Evolutionary conservation across 139 green algal species (phyloP), one percentile per base, ranked within the genome.

Genomic region (Coelastrella sp.): DNA sequence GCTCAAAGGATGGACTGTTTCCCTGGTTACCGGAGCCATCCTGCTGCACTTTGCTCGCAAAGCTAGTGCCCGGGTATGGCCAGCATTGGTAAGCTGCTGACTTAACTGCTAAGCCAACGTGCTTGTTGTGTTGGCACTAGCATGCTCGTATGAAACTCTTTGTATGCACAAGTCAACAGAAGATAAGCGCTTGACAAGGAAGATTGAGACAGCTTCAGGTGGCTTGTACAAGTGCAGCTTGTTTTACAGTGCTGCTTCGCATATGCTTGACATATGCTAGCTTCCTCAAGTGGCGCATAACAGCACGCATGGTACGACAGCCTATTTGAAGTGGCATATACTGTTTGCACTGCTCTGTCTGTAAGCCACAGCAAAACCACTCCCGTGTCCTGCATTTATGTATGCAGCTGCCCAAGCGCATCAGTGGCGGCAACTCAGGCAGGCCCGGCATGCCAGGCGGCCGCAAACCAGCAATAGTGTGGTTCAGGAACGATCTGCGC

Each of bases 401-500:
- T 8, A 6, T 19, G 56, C 85, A 90, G 85, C 74, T 90, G 57
- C 85, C 73, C n/a, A 90, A 64, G 59, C 71, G 73, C 59, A 61
- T 80, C 6, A 58, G 57, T 14, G 59, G 85, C 5, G 73, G 23
- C 16, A 19, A 17, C 59, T 56, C 19, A 19, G 22, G 73, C 23
- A 19, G 32, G 0, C 77, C 77, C 17, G 77, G 64, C 65, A 61
- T 85, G 47, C 77, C 87, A 85, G 77, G 76, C 5, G 87, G 54
- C 77, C 77, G 87, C 14, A 65, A 80, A 61, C 73, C 92, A 5
- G 90, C 90, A 59, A 23, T 96, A 4, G n/a, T 96, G 73, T 96
- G 92, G 92, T 93, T 96, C 32, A 92, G 93, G 61, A 93, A 80
- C 87, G 95, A 97, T 92, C 95, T 97, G 85, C 93, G 95, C 23